Conservation (phyloP, 202 grass and related monocot genomes). For the Brachypodium distachyon region DNA sequence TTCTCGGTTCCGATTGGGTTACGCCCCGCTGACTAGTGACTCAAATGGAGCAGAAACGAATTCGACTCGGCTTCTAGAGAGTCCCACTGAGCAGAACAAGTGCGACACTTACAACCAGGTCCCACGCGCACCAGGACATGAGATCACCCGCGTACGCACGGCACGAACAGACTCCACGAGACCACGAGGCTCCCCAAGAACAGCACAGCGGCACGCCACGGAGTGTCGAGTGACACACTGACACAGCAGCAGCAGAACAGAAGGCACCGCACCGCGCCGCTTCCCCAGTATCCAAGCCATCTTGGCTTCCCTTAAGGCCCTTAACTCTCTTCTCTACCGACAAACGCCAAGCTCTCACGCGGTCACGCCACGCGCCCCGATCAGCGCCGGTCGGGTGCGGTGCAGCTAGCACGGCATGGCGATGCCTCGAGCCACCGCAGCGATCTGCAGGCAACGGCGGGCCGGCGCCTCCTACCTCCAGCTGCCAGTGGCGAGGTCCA, state of each 20-base stretch:
- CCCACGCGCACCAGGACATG: neutral
- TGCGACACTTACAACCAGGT: neutral
- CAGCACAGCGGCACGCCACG: neutral
- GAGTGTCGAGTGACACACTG: no score
- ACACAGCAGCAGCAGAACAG: neutral
- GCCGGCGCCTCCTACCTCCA: neutral
- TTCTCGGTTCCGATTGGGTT: no score
- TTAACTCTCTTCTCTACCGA: neutral
- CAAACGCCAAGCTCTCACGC: neutral
- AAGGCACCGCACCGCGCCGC: neutral
- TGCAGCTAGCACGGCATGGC: slow-evolving; percentile 35
- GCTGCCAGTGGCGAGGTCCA: slow-evolving; percentile 25
- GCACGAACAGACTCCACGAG: neutral
- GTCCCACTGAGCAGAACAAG: neutral
- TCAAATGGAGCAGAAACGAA: neutral
- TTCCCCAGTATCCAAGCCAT: neutral
- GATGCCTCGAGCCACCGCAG: slow-evolving; percentile 22
- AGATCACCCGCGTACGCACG: neutral
- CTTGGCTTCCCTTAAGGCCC: neutral
- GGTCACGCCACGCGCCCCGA: neutral
- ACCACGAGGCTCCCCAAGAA: neutral
- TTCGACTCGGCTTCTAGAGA: neutral
- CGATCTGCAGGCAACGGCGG: neutral
- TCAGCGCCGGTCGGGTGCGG: neutral
- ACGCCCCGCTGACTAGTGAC: no score